These are phyloP conservation scores for Macaranga tanarius DNA, from an alignment of 441 rosid species.

Conservation along the genomic window DNA sequence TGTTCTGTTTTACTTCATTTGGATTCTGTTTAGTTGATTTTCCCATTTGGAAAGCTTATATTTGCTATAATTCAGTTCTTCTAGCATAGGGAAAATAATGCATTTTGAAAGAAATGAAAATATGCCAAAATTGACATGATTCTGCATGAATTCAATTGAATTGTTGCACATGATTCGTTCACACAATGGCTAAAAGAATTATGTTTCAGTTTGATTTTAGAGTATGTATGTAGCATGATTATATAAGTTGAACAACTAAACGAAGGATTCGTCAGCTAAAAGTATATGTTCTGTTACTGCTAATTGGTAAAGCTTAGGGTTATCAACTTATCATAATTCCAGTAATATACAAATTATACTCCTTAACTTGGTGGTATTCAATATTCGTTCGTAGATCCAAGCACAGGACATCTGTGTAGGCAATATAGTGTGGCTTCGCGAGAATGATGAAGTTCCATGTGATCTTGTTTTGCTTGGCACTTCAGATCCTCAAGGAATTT, in stretches of 20 bases:
- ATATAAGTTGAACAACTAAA: not conserved
- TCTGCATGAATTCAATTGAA: not conserved
- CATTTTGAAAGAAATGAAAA: not conserved
- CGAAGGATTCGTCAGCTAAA: not conserved
- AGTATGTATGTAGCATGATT: not conserved
- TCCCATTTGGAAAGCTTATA: not conserved
- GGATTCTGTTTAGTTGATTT: not conserved
- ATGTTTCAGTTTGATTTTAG: not conserved
- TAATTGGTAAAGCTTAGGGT: not conserved
- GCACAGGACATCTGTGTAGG: constrained; percentile 92
- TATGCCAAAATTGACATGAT: not conserved
- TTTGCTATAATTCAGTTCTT: not conserved
- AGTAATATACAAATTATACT: no score
- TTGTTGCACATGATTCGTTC: not conserved
- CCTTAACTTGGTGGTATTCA: constrained; percentile 18
- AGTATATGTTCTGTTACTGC: not conserved
- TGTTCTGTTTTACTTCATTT: not conserved
- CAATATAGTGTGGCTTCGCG: constrained; percentile 96
- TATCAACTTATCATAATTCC: not conserved
- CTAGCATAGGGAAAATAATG: not conserved
- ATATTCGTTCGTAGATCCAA: constrained; percentile 58
- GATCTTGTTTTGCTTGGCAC: constrained; percentile 96
- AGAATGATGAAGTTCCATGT: constrained; percentile 99
- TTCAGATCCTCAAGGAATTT: constrained; percentile 90
- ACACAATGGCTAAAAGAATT: no score